Conservation (phyloP, 2,329 filamentous ascomycete species). For the Berkeleyomyces rouxiae region DNA sequence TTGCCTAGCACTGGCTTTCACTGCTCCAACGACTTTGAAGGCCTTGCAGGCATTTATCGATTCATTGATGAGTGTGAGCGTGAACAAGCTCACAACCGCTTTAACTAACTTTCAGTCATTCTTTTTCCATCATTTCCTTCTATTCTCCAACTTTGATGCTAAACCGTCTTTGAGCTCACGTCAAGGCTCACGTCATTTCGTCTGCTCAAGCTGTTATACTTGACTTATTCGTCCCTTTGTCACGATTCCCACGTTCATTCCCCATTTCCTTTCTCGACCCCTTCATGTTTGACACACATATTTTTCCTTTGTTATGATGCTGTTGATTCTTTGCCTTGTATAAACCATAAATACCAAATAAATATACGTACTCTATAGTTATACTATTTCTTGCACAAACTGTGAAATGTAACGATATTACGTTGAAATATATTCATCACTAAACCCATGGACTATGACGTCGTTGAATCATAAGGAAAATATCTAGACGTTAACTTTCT, state of each 20-base stretch:
- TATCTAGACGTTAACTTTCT: no score
- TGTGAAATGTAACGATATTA: not conserved
- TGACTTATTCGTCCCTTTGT: constrained; percentile 12
- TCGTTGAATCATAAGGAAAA: no score
- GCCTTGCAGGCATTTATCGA: constrained; percentile 39
- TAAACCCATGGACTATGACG: no score
- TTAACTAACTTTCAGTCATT: constrained; percentile 5
- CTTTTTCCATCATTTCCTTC: constrained; percentile 7
- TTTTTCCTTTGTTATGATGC: constrained; percentile 3
- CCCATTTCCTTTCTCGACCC: constrained; percentile 6
- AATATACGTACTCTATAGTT: not conserved
- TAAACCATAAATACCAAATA: not conserved
- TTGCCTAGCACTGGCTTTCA: constrained; percentile 27
- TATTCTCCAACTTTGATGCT: not conserved
- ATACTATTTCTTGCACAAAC: not conserved
- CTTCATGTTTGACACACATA: not conserved
- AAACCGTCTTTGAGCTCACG: not conserved
- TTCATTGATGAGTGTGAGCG: constrained; percentile 43
- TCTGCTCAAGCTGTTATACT: constrained; percentile 6
- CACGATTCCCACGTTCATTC: constrained; percentile 10
- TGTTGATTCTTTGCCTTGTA: not conserved
- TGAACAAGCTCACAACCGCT: constrained; percentile 10
- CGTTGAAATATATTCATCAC: no score
- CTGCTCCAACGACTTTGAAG: constrained; percentile 34
- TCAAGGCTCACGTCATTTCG: not conserved